Evolutionary conservation across 2,329 filamentous ascomycete species (phyloP).

Genomic region (Botrytis sinoallii): DNA sequence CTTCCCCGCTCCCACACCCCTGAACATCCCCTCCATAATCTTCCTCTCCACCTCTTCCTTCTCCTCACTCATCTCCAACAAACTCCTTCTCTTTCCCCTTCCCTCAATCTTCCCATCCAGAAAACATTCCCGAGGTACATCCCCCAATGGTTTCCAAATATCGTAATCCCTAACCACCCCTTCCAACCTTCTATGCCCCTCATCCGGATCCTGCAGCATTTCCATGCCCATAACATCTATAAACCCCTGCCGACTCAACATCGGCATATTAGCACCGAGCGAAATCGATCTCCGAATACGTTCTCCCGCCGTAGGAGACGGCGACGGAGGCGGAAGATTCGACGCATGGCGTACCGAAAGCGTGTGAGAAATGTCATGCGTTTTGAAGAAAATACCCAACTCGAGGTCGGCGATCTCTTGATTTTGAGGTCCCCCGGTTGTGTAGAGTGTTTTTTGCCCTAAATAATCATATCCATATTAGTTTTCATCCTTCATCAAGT

Average conservation of each 20-base stretch:
- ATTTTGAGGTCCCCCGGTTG: slow-evolving; percentile 20
- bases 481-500: not conserved
- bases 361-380: slow-evolving; percentile 26
- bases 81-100: slow-evolving; percentile 13
- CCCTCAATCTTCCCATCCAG: slow-evolving; percentile 18
- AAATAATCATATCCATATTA: not conserved
- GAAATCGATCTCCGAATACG: slow-evolving; percentile 24
- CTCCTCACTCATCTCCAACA: slow-evolving; percentile 20
- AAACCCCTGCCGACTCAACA: slow-evolving; percentile 60
- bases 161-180: slow-evolving; percentile 25
- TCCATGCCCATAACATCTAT: slow-evolving; percentile 45
- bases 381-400: slow-evolving; percentile 27
- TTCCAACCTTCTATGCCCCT: slow-evolving; percentile 22
- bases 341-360: slow-evolving; percentile 13
- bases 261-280: slow-evolving; percentile 36
- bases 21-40: slow-evolving; percentile 13
- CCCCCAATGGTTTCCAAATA: slow-evolving; percentile 28
- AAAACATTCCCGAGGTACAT: slow-evolving; percentile 26
- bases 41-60: slow-evolving; percentile 8
- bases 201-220: slow-evolving; percentile 26
- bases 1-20: not conserved
- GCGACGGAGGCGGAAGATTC: slow-evolving; percentile 13
- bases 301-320: slow-evolving; percentile 17
- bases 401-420: slow-evolving; percentile 31
- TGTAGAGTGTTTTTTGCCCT: slow-evolving; percentile 28